Conservation (phyloP, 352 stramenopile species). For the Phytopythium delawarense region DNA sequence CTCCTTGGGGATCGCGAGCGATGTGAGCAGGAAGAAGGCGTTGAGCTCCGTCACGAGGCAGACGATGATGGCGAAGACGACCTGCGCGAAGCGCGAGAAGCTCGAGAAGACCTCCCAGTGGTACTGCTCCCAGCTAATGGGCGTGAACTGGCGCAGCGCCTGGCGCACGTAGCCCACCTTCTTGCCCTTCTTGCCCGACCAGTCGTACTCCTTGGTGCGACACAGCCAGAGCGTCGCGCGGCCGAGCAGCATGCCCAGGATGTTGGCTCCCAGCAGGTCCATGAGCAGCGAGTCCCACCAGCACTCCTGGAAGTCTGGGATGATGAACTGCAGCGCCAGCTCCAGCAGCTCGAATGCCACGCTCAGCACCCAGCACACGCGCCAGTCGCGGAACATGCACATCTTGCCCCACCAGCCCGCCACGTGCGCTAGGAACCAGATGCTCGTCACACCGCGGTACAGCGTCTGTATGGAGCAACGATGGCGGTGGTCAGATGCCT, state of each 20-base stretch:
- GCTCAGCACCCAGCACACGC: slow-evolving; percentile 90
- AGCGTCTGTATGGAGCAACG: slow-evolving; percentile 24
- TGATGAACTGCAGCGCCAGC: slow-evolving; percentile 85
- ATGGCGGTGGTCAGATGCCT: neutral
- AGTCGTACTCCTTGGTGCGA: slow-evolving; percentile 89
- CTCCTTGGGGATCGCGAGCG: slow-evolving; percentile 83
- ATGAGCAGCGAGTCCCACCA: slow-evolving; percentile 94
- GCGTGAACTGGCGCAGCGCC: slow-evolving; percentile 85
- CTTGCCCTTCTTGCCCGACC: slow-evolving; percentile 74
- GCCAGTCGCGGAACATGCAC: slow-evolving; percentile 93
- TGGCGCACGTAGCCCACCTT: slow-evolving; percentile 65
- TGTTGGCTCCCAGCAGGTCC: slow-evolving; percentile 90
- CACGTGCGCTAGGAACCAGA: slow-evolving; percentile 85
- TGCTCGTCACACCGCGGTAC: slow-evolving; percentile 68
- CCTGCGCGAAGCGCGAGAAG: slow-evolving; percentile 83
- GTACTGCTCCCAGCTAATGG: slow-evolving; percentile 86
- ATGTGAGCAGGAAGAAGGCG: slow-evolving; percentile 92
- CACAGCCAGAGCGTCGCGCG: slow-evolving; percentile 72
- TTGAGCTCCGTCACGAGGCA: slow-evolving; percentile 89
- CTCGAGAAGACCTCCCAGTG: slow-evolving; percentile 91
- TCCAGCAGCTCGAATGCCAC: slow-evolving; percentile 91
- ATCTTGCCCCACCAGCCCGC: slow-evolving; percentile 91
- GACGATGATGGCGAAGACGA: slow-evolving; percentile 85
- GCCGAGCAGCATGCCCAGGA: slow-evolving; percentile 86
- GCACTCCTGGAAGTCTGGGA: slow-evolving; percentile 93